These are phyloP conservation scores for Camillea tinctor DNA, from an alignment of 2,329 filamentous ascomycete species.

Conservation along the genomic window DNA sequence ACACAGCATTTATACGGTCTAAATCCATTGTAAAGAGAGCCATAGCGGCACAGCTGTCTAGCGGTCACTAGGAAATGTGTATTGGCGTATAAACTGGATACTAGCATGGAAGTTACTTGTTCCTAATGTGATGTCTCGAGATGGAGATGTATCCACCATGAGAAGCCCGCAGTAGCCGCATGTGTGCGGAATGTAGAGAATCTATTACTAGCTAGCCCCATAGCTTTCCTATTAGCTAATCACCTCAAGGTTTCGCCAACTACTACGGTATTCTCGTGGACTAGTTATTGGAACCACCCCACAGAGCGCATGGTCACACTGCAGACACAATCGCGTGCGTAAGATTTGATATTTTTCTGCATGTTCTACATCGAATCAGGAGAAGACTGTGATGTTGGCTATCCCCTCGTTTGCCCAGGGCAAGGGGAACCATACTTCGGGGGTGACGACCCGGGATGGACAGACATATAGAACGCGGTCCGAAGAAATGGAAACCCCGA, in stretches of 20 bases:
- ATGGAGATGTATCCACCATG: neutral
- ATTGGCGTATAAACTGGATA: neutral
- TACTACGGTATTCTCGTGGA: neutral
- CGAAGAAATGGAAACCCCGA: neutral
- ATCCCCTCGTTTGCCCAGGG: neutral
- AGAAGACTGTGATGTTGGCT: neutral
- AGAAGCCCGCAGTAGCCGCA: neutral
- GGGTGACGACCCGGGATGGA: neutral
- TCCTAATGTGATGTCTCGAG: neutral
- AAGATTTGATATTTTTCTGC: neutral
- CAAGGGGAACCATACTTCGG: neutral
- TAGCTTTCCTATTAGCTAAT: neutral
- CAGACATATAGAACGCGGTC: neutral
- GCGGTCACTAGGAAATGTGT: neutral
- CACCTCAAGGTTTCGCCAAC: neutral
- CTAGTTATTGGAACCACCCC: neutral
- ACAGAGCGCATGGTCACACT: neutral
- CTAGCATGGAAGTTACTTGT: neutral
- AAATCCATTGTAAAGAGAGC: neutral
- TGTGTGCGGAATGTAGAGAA: neutral
- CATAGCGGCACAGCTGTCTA: neutral
- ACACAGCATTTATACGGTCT: neutral
- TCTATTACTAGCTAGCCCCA: neutral
- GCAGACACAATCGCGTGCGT: neutral
- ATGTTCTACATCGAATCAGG: neutral